Conservation (phyloP, 805 yeast genomes). For the Yarrowia sp. region DNA sequence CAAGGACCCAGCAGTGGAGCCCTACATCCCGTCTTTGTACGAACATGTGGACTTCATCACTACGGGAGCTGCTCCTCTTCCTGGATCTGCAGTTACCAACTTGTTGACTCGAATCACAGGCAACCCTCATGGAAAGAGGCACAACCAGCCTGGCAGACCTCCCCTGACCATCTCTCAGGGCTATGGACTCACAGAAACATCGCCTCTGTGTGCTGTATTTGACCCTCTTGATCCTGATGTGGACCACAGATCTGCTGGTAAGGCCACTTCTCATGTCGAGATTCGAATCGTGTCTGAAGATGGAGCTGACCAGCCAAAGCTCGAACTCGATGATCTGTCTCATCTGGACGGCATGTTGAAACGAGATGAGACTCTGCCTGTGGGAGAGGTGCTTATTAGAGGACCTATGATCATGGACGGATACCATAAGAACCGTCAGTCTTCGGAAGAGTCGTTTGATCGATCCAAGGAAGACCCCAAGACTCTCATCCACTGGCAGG, state of each 20-base stretch:
- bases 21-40: slow-evolving; percentile 54
- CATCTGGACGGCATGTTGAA: background rate
- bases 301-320: slow-evolving; percentile 1
- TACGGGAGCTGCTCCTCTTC: slow-evolving; percentile 58
- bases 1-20: slow-evolving; percentile 54
- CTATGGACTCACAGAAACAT: slow-evolving; percentile 1
- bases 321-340: background rate
- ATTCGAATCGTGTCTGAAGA: slow-evolving; percentile 6
- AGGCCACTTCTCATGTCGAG: slow-evolving; percentile 22
- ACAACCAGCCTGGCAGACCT: slow-evolving; percentile 35
- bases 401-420: slow-evolving; percentile 62
- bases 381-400: slow-evolving; percentile 62
- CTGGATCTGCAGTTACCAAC: slow-evolving; percentile 8
- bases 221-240: slow-evolving; percentile 22
- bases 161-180: slow-evolving; percentile 40
- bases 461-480: slow-evolving; percentile 16
- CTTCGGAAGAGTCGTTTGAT: slow-evolving; percentile 57
- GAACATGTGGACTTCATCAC: slow-evolving; percentile 53
- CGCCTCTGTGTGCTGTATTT: background rate
- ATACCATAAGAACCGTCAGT: slow-evolving; percentile 59
- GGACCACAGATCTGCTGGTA: slow-evolving; percentile 17
- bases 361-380: slow-evolving; percentile 39
- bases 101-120: slow-evolving; percentile 34
- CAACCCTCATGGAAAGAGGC: slow-evolving; percentile 39
- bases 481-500: slow-evolving; percentile 42